Base-by-base conservation (phyloP, 257 asterid species). In the Rubia yunnanensis region DNA sequence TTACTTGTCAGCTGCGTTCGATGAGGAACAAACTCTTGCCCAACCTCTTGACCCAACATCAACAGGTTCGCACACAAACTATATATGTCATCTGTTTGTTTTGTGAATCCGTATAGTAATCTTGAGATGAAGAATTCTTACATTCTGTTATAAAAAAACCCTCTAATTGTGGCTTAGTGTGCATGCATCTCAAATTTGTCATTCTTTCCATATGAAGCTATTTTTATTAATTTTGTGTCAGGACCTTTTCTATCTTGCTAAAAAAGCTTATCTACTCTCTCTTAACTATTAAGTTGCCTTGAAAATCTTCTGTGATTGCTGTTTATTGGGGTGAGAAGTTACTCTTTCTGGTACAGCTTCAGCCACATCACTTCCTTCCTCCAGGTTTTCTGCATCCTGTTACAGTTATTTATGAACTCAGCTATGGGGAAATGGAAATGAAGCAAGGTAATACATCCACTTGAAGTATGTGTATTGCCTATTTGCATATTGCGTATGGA, bases 371-470 rank as follows among this genome's bases (percentile, higher is more conserved):
- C 83, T 94, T 94, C 80, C 78, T 81, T 68, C 96, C 99, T 70
- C 72, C 91, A 8, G 95, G 89, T n/a, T 66, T 87, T 73, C 72
- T 81, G 60, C 97, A 88, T 78, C 97, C 97, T 28, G 67, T 90
- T 72, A 86, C 95, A 48, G 86, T 80, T 68, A 49, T 81, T 24
- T 94, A 90, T 77, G 99, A 89, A 71, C 94, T 84, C 72, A 84
- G 89, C 78, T 90, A 89, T 27, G 97, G 97, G 77, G 99, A 94
- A 84, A 81, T 88, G 72, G 96, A 89, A 80, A 78, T 85, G 82
- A 80, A 88, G 84, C 99, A 94, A 94, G 97, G 97, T 94, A 36
- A 72, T 65, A 18, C 20, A 18, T 11, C 6, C 34, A 7, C 2
- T 26, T 15, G 28, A 10, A 68, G 7, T 61, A 10, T 62, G 58